A percentile compares a stretch with the other conserved stretches of the same genome.
Evolutionary conservation across 2,329 filamentous ascomycete species (phyloP).

Genomic region (Pseudocercospora crystallina): DNA sequence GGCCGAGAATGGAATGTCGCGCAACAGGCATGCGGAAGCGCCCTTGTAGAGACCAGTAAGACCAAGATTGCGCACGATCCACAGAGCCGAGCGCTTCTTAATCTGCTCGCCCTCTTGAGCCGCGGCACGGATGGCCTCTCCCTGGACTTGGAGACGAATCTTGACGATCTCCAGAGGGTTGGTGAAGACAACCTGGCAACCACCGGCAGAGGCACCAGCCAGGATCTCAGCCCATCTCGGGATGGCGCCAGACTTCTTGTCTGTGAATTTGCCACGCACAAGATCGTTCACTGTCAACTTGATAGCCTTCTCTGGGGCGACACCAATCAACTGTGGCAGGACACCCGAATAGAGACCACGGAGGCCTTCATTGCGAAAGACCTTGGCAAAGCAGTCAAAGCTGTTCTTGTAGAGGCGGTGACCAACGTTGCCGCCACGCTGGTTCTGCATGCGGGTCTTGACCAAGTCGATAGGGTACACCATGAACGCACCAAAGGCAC

Average conservation of each 20-base stretch:
- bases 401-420: constrained; percentile 96
- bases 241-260: constrained; percentile 73
- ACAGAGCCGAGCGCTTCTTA: constrained; percentile 89
- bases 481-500: constrained; percentile 98
- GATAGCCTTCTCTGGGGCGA: constrained; percentile 99
- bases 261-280: constrained; percentile 72
- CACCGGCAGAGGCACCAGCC: constrained; percentile 85
- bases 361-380: constrained; percentile 88
- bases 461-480: constrained; percentile 98
- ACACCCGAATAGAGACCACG: constrained; percentile 91
- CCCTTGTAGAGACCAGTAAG: constrained; percentile 95
- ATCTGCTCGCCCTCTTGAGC: constrained; percentile 75
- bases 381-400: constrained; percentile 89
- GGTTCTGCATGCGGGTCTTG: constrained; percentile 98
- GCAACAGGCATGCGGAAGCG: constrained; percentile 86
- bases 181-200: constrained; percentile 95
- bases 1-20: constrained; percentile 95
- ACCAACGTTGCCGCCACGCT: constrained; percentile 77
- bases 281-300: constrained; percentile 98
- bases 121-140: constrained; percentile 77
- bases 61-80: constrained; percentile 95
- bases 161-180: constrained; percentile 99
- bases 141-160: constrained; percentile 95
- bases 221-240: constrained; percentile 70
- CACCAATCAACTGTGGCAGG: constrained; percentile 89